Base-by-base conservation (phyloP, 2,329 filamentous ascomycete genomes). In the Grosmannia penicillata region DNA sequence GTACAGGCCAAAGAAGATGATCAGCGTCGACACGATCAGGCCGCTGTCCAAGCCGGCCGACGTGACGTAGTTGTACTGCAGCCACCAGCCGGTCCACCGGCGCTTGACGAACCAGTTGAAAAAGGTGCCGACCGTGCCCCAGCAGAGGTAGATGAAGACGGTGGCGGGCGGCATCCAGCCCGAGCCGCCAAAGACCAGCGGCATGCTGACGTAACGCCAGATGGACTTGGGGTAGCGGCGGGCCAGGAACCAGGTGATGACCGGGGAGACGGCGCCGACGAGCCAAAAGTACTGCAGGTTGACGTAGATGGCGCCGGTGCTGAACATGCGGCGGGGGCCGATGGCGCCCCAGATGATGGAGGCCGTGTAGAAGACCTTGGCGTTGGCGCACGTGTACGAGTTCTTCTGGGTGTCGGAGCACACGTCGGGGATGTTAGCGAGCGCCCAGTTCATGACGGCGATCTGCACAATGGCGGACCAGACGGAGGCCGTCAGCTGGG, bases 41-140 rank as follows among this genome's bases (percentile, higher is more conserved):
- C 79, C 79, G 35, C 70, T 71, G 53, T 84, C 80, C 27, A 85
- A 60, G 1, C 75, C 80, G 0, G 79, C 79, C 17, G 78, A 82
- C 0, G 77, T 73, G 50, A 83, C 67, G 53, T 84, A 85, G 60
- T 85, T 84, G 60, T 82, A 85, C 54, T 78, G 74, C 55, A 79
- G 62, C 80, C 80, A 85, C 80, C 79, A 84, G 25, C 75, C 78
- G 4, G 66, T 70, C 57, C 69, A 78, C 44, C 70, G 66, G 41
- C 75, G 66, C 52, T 72, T 71, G 52, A 84, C 70, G 48, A 65
- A 73, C 49, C 69, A 78, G 56, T 83, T 82, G 61, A 84, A 84
- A 26, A 77, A 46, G 34, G 70, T 66, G 8, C 80, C 80, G 7
- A 80, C 72, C 21, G 73, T 53, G 4, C 72, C 78, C 80, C 80